Conservation (phyloP, 2,329 filamentous ascomycete genomes). For the Xylariomycetidae sp. region DNA sequence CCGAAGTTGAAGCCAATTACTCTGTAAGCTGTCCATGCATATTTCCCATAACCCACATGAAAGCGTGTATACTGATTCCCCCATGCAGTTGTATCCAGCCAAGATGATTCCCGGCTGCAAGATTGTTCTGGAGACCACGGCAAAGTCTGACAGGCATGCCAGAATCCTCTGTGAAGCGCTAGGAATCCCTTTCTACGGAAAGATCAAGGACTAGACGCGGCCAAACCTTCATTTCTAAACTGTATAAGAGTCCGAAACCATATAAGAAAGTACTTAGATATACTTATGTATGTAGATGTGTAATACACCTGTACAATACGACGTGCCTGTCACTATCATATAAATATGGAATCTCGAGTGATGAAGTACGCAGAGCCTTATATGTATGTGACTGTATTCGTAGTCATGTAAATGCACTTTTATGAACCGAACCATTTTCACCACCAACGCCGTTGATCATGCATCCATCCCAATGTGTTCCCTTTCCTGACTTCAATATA, state of each 20-base stretch:
- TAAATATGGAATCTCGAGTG: neutral
- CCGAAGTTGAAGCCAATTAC: conserved; percentile 92
- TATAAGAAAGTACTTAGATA: conserved; percentile 10
- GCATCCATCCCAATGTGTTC: too few relatives aligned
- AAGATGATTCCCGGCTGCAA: conserved; percentile 81
- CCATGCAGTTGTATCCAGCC: conserved; percentile 50
- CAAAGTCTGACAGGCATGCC: conserved; percentile 79
- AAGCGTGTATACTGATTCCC: too few relatives aligned
- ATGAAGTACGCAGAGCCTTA: too few relatives aligned
- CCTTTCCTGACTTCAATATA: too few relatives aligned
- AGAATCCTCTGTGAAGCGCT: conserved; percentile 68
- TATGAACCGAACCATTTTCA: neutral
- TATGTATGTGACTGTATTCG: too few relatives aligned
- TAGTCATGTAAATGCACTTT: neutral
- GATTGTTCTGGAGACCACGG: conserved; percentile 78
- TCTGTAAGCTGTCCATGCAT: conserved; percentile 61
- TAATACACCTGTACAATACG: conserved; percentile 23
- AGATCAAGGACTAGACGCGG: conserved; percentile 40
- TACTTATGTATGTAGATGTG: conserved; percentile 12
- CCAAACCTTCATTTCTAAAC: too few relatives aligned
- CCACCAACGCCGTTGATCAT: too few relatives aligned
- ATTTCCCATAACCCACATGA: neutral
- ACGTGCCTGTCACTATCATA: neutral
- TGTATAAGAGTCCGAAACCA: too few relatives aligned
- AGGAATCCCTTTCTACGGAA: conserved; percentile 79